Base-by-base conservation (phyloP, 1,139 yeast species). In the Kluyveromyces sp. region DNA sequence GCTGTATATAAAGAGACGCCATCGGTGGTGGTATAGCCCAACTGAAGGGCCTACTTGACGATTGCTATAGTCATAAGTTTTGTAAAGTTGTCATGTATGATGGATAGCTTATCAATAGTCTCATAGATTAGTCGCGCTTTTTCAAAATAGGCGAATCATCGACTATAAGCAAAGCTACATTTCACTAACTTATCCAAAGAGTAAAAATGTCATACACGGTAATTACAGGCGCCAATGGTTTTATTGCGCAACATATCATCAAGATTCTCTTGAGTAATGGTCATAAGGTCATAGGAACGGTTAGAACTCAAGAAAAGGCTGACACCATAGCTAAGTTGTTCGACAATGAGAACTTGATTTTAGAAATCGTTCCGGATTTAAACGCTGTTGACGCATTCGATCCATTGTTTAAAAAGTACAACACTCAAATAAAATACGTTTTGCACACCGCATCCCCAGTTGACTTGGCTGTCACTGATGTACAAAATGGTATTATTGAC, bases 391-490 rank as follows among this genome's bases (percentile, higher is more conserved):
- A 67, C 34, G 84, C 85, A 1, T 79, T 79, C 50, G 79, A 78
- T 55, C 60, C 66, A 7, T 74, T 72, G 2, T 67, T 81, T 47
- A 56, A 71, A 50, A 61, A 60, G 2, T 72, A 76, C 53, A 45
- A 45, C 26, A 69, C 77, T 1, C 75, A 74, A 34, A 70, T 78
- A 47, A 71, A 73, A 7, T 71, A 69, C 36, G 78, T 81, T 41
- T 56, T 80, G 30, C 88, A 81, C 63, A 77, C 79, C 2, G 83
- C 83, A 4, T 38, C 41, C 4, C 83, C 25, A 68, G 73, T 57
- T 49, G 61, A 30, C 62, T 57, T 43, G 68, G 68, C 47, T 52
- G 59, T 43, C 55, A 67, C 47, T 64, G 67, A 49, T 27, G 41
- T 47, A 41, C 59, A 26, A 63, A 67, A 40, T 72, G 74, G 41